These are phyloP conservation scores for Venturia asperata DNA, from an alignment of 2,329 filamentous ascomycete genomes.

Conservation along the genomic window DNA sequence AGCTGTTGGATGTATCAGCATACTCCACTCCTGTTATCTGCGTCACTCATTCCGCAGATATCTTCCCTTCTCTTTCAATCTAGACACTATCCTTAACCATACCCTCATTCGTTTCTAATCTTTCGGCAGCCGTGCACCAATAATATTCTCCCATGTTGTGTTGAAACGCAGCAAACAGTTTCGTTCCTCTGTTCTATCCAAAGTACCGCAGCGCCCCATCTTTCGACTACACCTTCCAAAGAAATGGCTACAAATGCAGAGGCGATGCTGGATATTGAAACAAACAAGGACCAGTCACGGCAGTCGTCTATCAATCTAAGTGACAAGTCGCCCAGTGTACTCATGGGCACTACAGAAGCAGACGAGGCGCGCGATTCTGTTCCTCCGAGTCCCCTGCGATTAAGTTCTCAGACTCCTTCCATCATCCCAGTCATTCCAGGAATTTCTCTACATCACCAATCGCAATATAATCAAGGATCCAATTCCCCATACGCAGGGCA, in stretches of 20 bases:
- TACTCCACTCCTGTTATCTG: not conserved
- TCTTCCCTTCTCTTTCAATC: not conserved
- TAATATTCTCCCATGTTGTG: not conserved
- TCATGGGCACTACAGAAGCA: not conserved
- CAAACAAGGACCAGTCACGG: conserved; percentile 11
- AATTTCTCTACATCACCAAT: conserved; percentile 13
- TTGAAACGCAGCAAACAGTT: conserved; percentile 7
- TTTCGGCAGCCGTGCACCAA: not conserved
- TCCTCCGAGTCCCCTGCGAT: not conserved
- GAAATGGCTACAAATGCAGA: conserved; percentile 11
- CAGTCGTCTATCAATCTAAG: conserved; percentile 5
- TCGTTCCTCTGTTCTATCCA: conserved; percentile 3
- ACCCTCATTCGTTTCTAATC: conserved; percentile 6
- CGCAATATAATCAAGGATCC: not conserved
- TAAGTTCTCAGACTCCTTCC: not conserved
- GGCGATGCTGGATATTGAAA: conserved; percentile 11
- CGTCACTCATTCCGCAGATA: conserved; percentile 7
- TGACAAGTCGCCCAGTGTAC: conserved; percentile 8
- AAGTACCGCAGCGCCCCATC: not conserved
- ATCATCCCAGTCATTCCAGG: not conserved
- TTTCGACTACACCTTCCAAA: not conserved
- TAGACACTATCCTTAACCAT: not conserved
- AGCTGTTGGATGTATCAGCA: not conserved
- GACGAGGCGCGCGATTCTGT: not conserved
- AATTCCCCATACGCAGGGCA: not conserved